Evolutionary conservation across 352 stramenopile genomes (phyloP).

Genomic region (Pythium coloratum): DNA sequence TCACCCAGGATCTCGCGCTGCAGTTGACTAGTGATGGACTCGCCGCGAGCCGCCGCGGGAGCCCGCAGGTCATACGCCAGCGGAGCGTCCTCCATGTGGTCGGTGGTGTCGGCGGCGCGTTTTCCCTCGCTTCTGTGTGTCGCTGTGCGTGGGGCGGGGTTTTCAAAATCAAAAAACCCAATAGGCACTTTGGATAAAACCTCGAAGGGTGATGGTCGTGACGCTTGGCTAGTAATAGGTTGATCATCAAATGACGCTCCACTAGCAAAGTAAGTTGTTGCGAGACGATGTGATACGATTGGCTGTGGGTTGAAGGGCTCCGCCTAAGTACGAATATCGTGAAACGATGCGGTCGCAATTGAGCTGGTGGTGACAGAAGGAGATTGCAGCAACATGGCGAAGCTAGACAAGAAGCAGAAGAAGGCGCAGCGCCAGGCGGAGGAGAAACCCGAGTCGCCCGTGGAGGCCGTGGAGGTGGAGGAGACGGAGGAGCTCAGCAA

Average conservation of each 20-base stretch:
- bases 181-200: constrained; percentile 12
- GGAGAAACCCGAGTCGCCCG: constrained; percentile 32
- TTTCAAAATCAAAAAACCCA: constrained; percentile 26
- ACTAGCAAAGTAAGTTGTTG: neutral
- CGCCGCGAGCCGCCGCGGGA: constrained; percentile 29
- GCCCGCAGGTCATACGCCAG: constrained; percentile 36
- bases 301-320: constrained; percentile 24
- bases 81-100: constrained; percentile 14
- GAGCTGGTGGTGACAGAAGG: neutral
- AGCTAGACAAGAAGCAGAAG: constrained; percentile 36
- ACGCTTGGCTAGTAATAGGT: constrained; percentile 16
- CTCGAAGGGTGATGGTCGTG: constrained; percentile 5
- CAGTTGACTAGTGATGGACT: constrained; percentile 58
- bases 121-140: constrained; percentile 12
- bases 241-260: neutral
- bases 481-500: constrained; percentile 36
- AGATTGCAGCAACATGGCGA: constrained; percentile 6
- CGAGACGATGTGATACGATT: constrained; percentile 22
- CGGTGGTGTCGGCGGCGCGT: neutral
- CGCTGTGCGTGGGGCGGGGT: neutral
- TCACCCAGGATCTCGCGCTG: constrained; percentile 65
- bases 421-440: constrained; percentile 38
- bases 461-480: constrained; percentile 25
- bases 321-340: constrained; percentile 23
- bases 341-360: constrained; percentile 18